Base-by-base conservation (phyloP, 495 filamentous ascomycete genomes). In the Jackrogersella multiformis region DNA sequence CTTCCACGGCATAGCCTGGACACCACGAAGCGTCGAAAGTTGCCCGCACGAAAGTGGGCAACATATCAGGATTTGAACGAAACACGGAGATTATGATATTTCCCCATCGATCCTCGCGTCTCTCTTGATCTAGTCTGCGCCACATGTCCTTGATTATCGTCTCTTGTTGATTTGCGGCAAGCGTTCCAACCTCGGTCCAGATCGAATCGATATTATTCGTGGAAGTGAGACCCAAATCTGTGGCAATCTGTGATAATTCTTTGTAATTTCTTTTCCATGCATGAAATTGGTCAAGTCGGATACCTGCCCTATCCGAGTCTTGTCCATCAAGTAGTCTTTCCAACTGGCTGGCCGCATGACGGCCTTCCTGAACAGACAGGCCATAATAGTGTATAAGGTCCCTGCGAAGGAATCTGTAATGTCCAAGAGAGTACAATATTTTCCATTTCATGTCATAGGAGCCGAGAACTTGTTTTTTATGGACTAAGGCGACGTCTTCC, bases 81-180 rank as follows among this genome's bases (percentile, higher is more conserved):
- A 91, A 65, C 23, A 85, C 72, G 69, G 79, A 81, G 15, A 86
- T 73, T 53, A 89, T 84, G 21, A 87, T 57, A 2, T 77, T 66
- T 30, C 78, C 76, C 88, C 88, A 91, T 34, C 71, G 57, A 20
- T 9, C 36, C 30, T 74, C 62, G 35, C 81, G 84, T 13, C 36
- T 63, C 1, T 49, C 9, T 15, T 55, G 66, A 10, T 69, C 21
- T 36, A 80, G 49, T 20, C 28, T 36, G 2, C 71, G 63, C 86
- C 85, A 88, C n/a, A 61, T 55, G 15, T 77, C 65, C 46, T 73
- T 69, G 70, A 89, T 82, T 2, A 45, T 69, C 5, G 73, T 70
- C 28, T 68, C 32, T 45, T 70, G 70, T 26, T 74, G 69, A 2
- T 52, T 41, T 30, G 69, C 53, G 2, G 81, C 42, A 26, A 61